Conservation (phyloP, 805 yeast genomes). For the Metschnikowia vanudenii region DNA sequence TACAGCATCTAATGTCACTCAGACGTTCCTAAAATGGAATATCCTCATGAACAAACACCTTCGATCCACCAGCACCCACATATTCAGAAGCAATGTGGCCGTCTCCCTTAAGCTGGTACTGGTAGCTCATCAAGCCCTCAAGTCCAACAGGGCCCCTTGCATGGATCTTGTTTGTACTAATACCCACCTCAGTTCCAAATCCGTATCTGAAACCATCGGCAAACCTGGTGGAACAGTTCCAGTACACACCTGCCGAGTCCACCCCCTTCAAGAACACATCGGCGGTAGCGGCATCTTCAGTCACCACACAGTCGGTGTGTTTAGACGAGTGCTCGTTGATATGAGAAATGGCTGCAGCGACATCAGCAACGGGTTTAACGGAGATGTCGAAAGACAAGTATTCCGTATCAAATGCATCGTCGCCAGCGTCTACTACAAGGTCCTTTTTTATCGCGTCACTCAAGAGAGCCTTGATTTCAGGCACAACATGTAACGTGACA, state of each 20-base stretch:
- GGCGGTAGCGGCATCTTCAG: conserved; percentile 70
- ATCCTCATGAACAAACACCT: conserved; percentile 72
- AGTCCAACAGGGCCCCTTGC: conserved; percentile 99
- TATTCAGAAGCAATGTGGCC: conserved; percentile 95
- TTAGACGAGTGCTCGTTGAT: conserved; percentile 91
- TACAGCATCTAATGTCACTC: too few species aligned
- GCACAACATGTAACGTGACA: conserved; percentile 72
- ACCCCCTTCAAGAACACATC: conserved; percentile 76
- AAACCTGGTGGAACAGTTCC: conserved; percentile 96
- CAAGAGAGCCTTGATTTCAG: conserved; percentile 41
- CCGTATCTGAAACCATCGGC: conserved; percentile 99
- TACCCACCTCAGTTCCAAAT: conserved; percentile 98
- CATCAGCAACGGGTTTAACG: conserved; percentile 56
- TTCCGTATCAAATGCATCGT: conserved; percentile 77
- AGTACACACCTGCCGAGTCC: conserved; percentile 94
- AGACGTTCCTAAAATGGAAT: conserved; percentile 21
- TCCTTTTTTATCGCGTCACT: conserved; percentile 22
- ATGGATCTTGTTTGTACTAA: conserved; percentile 93
- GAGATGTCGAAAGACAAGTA: conserved; percentile 83
- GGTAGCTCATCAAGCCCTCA: conserved; percentile 95
- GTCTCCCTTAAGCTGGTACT: conserved; percentile 85
- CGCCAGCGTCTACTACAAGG: conserved; percentile 48
- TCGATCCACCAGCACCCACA: conserved; percentile 86
- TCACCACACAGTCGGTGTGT: conserved; percentile 91
- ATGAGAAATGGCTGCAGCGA: conserved; percentile 76